Evolutionary conservation across 148 eudicot species (phyloP).

Genomic region (Heliamphora exappendiculata): DNA sequence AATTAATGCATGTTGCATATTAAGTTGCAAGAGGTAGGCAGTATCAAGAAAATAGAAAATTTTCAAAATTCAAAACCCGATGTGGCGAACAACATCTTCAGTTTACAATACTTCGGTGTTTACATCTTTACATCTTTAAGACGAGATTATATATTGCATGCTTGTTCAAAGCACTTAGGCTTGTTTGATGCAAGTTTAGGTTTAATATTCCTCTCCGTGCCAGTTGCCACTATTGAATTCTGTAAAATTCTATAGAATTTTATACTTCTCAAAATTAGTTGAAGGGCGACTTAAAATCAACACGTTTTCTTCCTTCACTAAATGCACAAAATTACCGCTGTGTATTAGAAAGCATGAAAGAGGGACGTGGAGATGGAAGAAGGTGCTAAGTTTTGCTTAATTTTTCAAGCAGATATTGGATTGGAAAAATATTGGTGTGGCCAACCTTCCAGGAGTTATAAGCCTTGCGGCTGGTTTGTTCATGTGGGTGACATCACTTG

Average conservation of each 20-base stretch:
- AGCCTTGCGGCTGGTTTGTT: slow-evolving; percentile 60
- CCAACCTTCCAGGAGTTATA: slow-evolving; percentile 69
- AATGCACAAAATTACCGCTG: not conserved
- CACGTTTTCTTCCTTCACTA: not conserved
- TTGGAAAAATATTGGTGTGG: slow-evolving; percentile 60
- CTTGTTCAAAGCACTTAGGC: not conserved
- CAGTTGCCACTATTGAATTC: not conserved
- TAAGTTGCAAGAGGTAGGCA: too few relatives aligned
- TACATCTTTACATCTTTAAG: not conserved
- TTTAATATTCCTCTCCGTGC: not conserved
- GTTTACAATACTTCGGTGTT: too few relatives aligned
- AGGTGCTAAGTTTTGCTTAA: not conserved
- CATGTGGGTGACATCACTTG: slow-evolving; percentile 82
- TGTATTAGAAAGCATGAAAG: not conserved
- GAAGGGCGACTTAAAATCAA: not conserved
- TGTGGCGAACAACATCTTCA: not conserved
- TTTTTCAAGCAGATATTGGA: slow-evolving; percentile 34
- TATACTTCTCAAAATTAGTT: not conserved
- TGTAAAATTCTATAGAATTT: not conserved
- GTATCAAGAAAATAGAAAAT: not conserved
- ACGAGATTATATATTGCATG: not conserved
- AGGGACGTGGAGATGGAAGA: not conserved
- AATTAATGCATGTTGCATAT: too few relatives aligned
- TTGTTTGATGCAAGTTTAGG: not conserved
- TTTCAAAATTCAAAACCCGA: not conserved